phyloP scores from a whole-genome alignment of 2,329 filamentous ascomycete species.

The Calonectria hongkongensis region DNA sequence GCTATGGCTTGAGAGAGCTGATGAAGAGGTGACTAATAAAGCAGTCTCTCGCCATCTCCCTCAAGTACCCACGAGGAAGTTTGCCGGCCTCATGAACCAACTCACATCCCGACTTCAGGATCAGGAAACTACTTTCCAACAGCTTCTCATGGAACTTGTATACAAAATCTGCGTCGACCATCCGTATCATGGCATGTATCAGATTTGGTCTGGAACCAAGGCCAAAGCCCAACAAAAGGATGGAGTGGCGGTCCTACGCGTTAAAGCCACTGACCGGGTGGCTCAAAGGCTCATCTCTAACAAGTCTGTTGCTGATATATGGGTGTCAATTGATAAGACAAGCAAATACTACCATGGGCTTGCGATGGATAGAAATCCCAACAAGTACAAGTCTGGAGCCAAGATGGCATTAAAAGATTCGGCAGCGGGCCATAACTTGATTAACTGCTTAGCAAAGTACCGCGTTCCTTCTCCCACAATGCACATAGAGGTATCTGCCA shows the following conservation, averaged over 20 bases:
- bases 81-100: constrained; percentile 95
- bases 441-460: constrained; percentile 77
- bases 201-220: constrained; percentile 90
- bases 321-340: constrained; percentile 83
- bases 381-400: constrained; percentile 80
- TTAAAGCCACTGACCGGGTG: constrained; percentile 82
- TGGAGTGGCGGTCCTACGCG: constrained; percentile 82
- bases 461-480: constrained; percentile 92
- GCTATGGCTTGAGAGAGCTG: constrained; percentile 92
- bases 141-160: constrained; percentile 82
- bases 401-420: constrained; percentile 80
- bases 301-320: constrained; percentile 72
- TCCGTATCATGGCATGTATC: constrained; percentile 97
- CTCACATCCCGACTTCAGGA: constrained; percentile 93
- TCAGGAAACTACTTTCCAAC: constrained; percentile 83
- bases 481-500: constrained; percentile 83
- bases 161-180: constrained; percentile 92
- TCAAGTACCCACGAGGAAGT: constrained; percentile 91
- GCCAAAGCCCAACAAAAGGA: constrained; percentile 83
- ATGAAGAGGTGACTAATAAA: constrained; percentile 84
- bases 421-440: constrained; percentile 76
- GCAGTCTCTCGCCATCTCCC: constrained; percentile 82
- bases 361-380: constrained; percentile 78
- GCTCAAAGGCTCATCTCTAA: constrained; percentile 76
- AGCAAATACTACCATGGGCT: constrained; percentile 80